Evolutionary conservation across 2,329 filamentous ascomycete species (phyloP).

Genomic region (Calycina herbarum): DNA sequence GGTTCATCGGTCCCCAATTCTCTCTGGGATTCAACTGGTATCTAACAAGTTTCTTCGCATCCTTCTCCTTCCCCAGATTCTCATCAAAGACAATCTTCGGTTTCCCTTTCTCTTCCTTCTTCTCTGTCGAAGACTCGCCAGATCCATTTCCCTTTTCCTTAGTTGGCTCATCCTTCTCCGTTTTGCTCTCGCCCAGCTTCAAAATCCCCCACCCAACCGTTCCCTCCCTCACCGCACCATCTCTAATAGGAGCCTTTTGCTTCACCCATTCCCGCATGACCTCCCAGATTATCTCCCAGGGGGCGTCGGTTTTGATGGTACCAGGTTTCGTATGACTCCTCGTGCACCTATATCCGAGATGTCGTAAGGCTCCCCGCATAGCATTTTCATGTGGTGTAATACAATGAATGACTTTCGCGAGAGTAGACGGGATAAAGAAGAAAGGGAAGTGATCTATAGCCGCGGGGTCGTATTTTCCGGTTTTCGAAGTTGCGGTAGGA

Average conservation of each 20-base stretch:
- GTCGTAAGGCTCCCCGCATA: constrained; percentile 76
- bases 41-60: constrained; percentile 69
- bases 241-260: constrained; percentile 76
- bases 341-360: constrained; percentile 78
- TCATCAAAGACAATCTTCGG: constrained; percentile 73
- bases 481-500: constrained; percentile 43
- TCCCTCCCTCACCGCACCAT: constrained; percentile 66
- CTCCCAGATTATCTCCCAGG: constrained; percentile 88
- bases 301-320: constrained; percentile 90
- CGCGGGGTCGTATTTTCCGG: constrained; percentile 54
- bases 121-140: constrained; percentile 25
- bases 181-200: constrained; percentile 37
- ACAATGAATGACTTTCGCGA: constrained; percentile 78
- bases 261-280: constrained; percentile 89
- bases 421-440: constrained; percentile 74
- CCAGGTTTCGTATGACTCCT: constrained; percentile 88
- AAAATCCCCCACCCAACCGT: constrained; percentile 73
- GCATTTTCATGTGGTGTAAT: constrained; percentile 76
- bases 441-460: constrained; percentile 76
- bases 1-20: constrained; percentile 79
- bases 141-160: constrained; percentile 17
- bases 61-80: constrained; percentile 67
- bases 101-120: constrained; percentile 16
- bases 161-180: background rate
- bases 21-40: constrained; percentile 89